Evolutionary conservation across 192 early-diverging fungal species (phyloP).

Genomic region (Backusella circina): DNA sequence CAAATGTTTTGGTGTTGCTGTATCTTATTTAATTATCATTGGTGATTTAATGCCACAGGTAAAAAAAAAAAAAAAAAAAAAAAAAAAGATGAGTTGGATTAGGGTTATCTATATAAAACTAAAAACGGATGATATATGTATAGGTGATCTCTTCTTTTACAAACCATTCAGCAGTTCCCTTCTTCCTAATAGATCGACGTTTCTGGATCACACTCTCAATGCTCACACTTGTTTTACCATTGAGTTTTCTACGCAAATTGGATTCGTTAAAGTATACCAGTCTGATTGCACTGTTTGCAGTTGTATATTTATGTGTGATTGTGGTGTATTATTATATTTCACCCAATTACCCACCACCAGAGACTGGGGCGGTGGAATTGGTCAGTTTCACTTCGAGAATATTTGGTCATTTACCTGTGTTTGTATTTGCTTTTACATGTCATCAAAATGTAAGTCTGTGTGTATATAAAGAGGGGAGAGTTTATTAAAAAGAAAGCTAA

Average conservation of each 20-base stretch:
- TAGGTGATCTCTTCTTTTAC: slow-evolving; percentile 5
- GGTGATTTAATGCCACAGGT: slow-evolving; percentile 90
- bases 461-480: neutral
- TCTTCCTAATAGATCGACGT: slow-evolving; percentile 53
- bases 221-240: slow-evolving; percentile 60
- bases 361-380: slow-evolving; percentile 51
- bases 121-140: neutral
- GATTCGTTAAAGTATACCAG: slow-evolving; percentile 92
- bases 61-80: neutral
- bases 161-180: neutral
- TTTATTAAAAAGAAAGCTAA: no score
- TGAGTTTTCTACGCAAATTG: slow-evolving; percentile 79
- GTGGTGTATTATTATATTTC: slow-evolving; percentile 74
- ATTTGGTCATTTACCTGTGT: slow-evolving; percentile 84
- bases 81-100: neutral
- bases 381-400: slow-evolving; percentile 48
- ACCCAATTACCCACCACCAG: slow-evolving; percentile 47
- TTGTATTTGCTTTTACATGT: slow-evolving; percentile 99
- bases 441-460: slow-evolving; percentile 86
- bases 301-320: slow-evolving; percentile 83
- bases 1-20: slow-evolving; percentile 97
- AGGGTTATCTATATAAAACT: no score
- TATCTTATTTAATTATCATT: slow-evolving; percentile 93
- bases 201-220: slow-evolving; percentile 90
- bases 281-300: slow-evolving; percentile 76